Conservation (phyloP, 345 rosid genomes). For the Mangifera indica region DNA sequence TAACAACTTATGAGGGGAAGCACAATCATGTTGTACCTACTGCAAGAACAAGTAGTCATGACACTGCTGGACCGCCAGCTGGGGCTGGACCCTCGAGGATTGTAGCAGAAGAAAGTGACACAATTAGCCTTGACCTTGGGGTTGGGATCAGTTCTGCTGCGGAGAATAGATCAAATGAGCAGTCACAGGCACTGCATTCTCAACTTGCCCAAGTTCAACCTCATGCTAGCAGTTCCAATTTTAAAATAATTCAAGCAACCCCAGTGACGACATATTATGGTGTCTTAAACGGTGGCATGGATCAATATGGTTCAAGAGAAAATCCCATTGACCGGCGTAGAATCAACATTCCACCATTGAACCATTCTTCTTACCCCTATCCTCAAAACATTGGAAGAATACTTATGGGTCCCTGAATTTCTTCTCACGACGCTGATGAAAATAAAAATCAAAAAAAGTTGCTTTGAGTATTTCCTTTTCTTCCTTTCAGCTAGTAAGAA, state of each 20-base stretch:
- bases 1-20: slow-evolving; percentile 97
- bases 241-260: slow-evolving; percentile 50
- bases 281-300: slow-evolving; percentile 51
- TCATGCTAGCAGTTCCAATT: slow-evolving; percentile 43
- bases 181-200: slow-evolving; percentile 34
- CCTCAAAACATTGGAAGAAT: slow-evolving; percentile 75
- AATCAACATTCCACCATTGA: slow-evolving; percentile 47
- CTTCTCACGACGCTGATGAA: slow-evolving; percentile 2
- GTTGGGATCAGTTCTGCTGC: slow-evolving; percentile 68
- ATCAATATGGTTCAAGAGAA: slow-evolving; percentile 55
- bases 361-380: slow-evolving; percentile 66
- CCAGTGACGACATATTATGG: slow-evolving; percentile 52
- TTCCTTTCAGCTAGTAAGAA: slow-evolving; percentile 20
- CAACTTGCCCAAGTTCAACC: slow-evolving; percentile 40
- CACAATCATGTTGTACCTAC: slow-evolving; percentile 94
- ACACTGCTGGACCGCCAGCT: slow-evolving; percentile 49
- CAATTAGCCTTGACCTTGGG: slow-evolving; percentile 92
- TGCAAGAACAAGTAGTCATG: slow-evolving; percentile 66
- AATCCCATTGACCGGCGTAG: slow-evolving; percentile 44
- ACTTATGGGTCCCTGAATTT: slow-evolving; percentile 66
- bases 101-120: slow-evolving; percentile 51
- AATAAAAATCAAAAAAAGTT: slow-evolving; percentile 14
- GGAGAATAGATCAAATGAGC: slow-evolving; percentile 49
- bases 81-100: slow-evolving; percentile 46
- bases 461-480: slow-evolving; percentile 15